These are phyloP conservation scores for Saturnispora sanitii DNA, from an alignment of 805 yeast species.

Conservation along the genomic window DNA sequence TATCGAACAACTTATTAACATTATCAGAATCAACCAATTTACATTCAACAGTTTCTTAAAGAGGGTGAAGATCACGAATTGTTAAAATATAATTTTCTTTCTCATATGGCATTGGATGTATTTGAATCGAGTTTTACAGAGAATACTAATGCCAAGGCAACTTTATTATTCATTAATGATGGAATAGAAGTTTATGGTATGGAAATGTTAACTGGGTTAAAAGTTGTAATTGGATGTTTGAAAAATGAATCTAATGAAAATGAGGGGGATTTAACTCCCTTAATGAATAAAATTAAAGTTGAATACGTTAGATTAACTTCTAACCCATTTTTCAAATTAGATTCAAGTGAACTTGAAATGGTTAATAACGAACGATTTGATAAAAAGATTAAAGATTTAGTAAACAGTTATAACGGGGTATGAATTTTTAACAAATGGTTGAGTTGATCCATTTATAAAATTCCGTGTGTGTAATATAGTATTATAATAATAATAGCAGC, in stretches of 20 bases:
- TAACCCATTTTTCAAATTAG: conserved; percentile 47
- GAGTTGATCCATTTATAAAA: conserved; percentile 8
- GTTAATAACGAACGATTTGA: conserved; percentile 24
- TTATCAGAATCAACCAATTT: conserved; percentile 42
- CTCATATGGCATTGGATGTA: conserved; percentile 70
- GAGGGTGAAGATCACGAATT: conserved; percentile 29
- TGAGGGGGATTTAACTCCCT: conserved; percentile 13
- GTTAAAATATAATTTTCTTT: conserved; percentile 55
- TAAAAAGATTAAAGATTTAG: conserved; percentile 19
- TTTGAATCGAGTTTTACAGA: conserved; percentile 46
- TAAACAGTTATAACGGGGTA: conserved; percentile 21
- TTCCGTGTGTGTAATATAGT: background rate
- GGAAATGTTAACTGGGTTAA: conserved; percentile 59
- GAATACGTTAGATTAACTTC: conserved; percentile 47
- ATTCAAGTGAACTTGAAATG: conserved; percentile 23
- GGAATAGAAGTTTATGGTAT: conserved; percentile 58
- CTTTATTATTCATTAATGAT: conserved; percentile 53
- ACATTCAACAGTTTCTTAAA: conserved; percentile 42
- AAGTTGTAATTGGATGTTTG: conserved; percentile 49
- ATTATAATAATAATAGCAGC: conserved; percentile 5
- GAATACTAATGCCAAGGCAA: conserved; percentile 14
- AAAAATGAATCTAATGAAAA: background rate
- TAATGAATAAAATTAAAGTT: conserved; percentile 38
- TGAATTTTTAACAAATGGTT: too few relatives aligned
- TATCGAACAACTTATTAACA: conserved; percentile 1